These are phyloP conservation scores for Diplodia sapinea DNA, from an alignment of 2,329 filamentous ascomycete genomes.

Conservation along the genomic window DNA sequence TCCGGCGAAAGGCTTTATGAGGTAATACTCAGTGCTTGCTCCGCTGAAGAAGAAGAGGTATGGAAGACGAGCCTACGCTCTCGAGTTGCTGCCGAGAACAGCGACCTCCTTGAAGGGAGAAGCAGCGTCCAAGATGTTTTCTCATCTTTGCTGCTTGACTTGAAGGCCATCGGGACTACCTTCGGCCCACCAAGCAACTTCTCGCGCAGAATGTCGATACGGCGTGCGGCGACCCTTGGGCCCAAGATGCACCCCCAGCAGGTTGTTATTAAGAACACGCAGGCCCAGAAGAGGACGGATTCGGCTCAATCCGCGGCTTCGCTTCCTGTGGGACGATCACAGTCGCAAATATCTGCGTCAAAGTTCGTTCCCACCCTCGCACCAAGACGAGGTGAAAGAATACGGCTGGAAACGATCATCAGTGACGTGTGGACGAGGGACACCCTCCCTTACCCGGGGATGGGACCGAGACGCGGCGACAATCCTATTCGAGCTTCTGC, in stretches of 20 bases:
- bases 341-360: slow-evolving; percentile 74
- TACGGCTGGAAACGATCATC: slow-evolving; percentile 75
- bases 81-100: slow-evolving; percentile 57
- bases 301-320: slow-evolving; percentile 51
- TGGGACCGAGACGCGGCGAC: slow-evolving; percentile 71
- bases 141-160: slow-evolving; percentile 69
- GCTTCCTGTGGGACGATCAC: slow-evolving; percentile 74
- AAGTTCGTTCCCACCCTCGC: slow-evolving; percentile 71
- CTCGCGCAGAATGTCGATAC: slow-evolving; percentile 75
- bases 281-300: slow-evolving; percentile 65
- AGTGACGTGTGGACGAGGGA: slow-evolving; percentile 85
- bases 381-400: slow-evolving; percentile 75
- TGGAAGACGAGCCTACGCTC: slow-evolving; percentile 75
- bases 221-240: slow-evolving; percentile 76
- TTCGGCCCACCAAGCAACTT: slow-evolving; percentile 73
- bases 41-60: slow-evolving; percentile 74
- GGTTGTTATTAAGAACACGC: slow-evolving; percentile 86
- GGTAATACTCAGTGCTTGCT: slow-evolving; percentile 85
- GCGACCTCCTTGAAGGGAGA: slow-evolving; percentile 57
- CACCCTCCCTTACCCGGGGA: slow-evolving; percentile 79
- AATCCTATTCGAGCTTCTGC: slow-evolving; percentile 78
- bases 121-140: slow-evolving; percentile 59
- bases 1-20: slow-evolving; percentile 78
- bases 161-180: slow-evolving; percentile 75
- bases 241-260: slow-evolving; percentile 72